A percentile compares a stretch with the other conserved stretches of the same genome.
These are phyloP conservation scores for Fraxinus nigra DNA, from an alignment of 305 asterid genomes.

Conservation along the genomic window DNA sequence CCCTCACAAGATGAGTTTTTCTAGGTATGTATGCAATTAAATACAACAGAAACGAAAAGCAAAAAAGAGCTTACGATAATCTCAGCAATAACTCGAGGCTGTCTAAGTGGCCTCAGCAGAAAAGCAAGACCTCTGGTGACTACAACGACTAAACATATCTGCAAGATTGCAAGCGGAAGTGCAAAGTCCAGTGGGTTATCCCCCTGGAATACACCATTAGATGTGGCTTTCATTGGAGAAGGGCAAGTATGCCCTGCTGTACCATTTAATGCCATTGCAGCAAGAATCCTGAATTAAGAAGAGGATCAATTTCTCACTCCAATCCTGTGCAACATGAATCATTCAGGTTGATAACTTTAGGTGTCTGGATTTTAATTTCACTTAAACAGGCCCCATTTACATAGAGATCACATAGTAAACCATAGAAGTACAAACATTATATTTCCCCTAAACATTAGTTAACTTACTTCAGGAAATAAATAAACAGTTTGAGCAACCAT, in stretches of 20 bases:
- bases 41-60: not conserved
- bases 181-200: conserved; percentile 47
- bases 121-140: conserved; percentile 43
- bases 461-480: not conserved
- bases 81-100: conserved; percentile 55
- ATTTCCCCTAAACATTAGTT: not conserved
- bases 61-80: conserved; percentile 30
- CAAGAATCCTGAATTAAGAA: not conserved
- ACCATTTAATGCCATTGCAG: conserved; percentile 34
- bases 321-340: not conserved
- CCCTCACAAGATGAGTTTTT: not conserved
- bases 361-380: not conserved
- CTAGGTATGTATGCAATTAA: not conserved
- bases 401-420: not conserved
- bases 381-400: not conserved
- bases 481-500: not conserved
- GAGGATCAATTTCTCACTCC: not conserved
- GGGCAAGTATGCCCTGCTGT: conserved; percentile 31
- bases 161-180: conserved; percentile 46
- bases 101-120: conserved; percentile 37
- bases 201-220: conserved; percentile 45
- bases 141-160: conserved; percentile 38
- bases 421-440: not conserved
- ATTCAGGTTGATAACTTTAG: not conserved
- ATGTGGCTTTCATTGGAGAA: conserved; percentile 43